Evolutionary conservation across 1,284 basidiomycete genomes (phyloP), one percentile per base, ranked within the genome.

Genomic region (Naganishia cerealis): DNA sequence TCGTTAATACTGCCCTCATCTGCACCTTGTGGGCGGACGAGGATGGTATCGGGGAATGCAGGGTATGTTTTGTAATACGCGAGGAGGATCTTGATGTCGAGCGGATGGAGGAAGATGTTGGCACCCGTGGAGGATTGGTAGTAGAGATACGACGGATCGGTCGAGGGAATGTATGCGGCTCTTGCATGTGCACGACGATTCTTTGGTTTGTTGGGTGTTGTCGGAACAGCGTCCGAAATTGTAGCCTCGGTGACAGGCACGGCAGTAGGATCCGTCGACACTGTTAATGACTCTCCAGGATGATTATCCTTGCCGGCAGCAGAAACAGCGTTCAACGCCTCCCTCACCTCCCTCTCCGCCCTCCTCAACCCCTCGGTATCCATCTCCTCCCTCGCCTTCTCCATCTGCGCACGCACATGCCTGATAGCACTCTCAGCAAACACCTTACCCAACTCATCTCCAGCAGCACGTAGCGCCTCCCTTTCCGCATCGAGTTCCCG

Each of bases 41-140:
- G 84, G 69, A 99, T 89, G 16, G 84, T 84, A 71, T 91, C 87
- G 0, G 96, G 95, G 79, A 99, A 95, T 1, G 87, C 85, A 1
- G 88, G 81, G 74, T 98, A 98, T 68, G 85, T 86, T 73, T 87
- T 84, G 81, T 89, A 97, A 77, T 94, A 89, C 13, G 91, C 86
- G 18, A 94, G 84, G 16, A 99, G 85, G 67, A 97, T 93, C 80
- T 90, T 90, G 80, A 95, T 96, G 78, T 99, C 95, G 48, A 99
- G 85, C 1, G 95, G 94, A 76, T 96, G 93, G 16, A 99, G 86
- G 82, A 91, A 99, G 74, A 98, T 86, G 21, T 92, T 90, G 70
- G 92, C 85, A 18, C 95, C 96, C 2, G 91, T 91, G 0, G 92
- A 88, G 13, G 93, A 91, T 80, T 99, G 96, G 80, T 97, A 99